Evolutionary conservation across 345 rosid genomes (phyloP).

Genomic region (Brassica juncea): DNA sequence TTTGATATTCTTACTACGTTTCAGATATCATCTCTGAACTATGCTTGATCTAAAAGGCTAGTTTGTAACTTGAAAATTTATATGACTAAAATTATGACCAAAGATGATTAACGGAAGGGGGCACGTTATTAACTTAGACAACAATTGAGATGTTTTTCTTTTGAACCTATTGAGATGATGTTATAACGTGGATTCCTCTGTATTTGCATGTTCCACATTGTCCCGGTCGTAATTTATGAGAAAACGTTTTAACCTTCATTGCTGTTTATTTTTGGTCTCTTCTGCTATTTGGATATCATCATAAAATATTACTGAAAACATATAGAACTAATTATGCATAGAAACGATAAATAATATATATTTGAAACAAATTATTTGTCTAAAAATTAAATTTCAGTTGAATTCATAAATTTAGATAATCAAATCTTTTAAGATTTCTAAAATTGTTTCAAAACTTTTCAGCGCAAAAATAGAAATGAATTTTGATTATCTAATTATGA

Average conservation of each 20-base stretch:
- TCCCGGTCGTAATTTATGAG: neutral
- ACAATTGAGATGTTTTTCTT: conserved; percentile 2
- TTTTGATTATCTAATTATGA: neutral
- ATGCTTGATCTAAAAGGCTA: neutral
- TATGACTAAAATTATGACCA: neutral
- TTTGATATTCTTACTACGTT: neutral
- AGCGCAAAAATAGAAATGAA: neutral
- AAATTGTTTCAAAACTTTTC: neutral
- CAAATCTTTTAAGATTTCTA: neutral
- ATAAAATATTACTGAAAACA: neutral
- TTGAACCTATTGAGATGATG: neutral
- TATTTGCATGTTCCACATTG: conserved; percentile 37
- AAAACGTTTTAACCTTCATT: conserved; percentile 25
- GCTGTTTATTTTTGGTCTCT: conserved; percentile 32
- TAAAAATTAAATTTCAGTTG: neutral
- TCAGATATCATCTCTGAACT: neutral
- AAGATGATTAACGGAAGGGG: neutral
- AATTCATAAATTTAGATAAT: neutral
- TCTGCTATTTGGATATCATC: conserved; percentile 22
- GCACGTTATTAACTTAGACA: conserved; percentile 29
- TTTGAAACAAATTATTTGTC: neutral
- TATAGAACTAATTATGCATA: neutral
- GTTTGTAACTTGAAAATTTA: neutral
- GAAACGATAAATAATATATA: neutral
- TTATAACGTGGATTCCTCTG: conserved; percentile 36